A percentile compares a stretch with the other conserved stretches of the same genome.
Conservation (phyloP, 805 yeast genomes). For the Teunomyces cretensis region DNA sequence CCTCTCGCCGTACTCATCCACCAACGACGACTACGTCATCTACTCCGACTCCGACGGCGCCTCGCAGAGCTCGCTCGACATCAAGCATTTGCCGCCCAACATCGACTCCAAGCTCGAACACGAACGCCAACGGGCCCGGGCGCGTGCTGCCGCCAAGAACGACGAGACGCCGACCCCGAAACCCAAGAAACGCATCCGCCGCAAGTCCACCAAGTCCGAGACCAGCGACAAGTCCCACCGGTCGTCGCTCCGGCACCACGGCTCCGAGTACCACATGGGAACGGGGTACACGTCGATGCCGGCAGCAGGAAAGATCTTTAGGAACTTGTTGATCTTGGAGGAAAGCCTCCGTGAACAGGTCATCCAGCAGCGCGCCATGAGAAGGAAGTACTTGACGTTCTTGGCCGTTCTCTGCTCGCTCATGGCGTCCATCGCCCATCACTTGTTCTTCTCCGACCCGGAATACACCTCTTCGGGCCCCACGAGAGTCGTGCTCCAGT, state of each 20-base stretch:
- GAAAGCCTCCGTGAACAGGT: constrained; percentile 83
- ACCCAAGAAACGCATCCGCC: constrained; percentile 17
- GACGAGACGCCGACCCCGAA: constrained; percentile 21
- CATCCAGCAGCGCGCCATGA: constrained; percentile 62
- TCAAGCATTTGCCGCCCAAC: constrained; percentile 5
- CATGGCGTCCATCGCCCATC: constrained; percentile 41
- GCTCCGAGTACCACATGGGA: constrained; percentile 9
- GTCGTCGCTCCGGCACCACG: constrained; percentile 14
- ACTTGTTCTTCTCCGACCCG: constrained; percentile 30
- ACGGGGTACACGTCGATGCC: constrained; percentile 25
- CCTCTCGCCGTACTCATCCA: neutral
- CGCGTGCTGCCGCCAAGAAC: constrained; percentile 3
- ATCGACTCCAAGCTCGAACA: constrained; percentile 2
- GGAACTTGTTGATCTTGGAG: constrained; percentile 80
- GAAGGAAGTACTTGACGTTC: constrained; percentile 63
- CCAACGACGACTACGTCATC: constrained; percentile 30
- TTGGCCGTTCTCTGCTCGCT: constrained; percentile 38
- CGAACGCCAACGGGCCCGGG: constrained; percentile 7
- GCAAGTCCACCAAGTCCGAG: constrained; percentile 7
- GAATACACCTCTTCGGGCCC: constrained; percentile 25
- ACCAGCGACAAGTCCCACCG: constrained; percentile 22
- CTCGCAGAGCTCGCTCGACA: constrained; percentile 29
- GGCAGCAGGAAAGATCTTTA: constrained; percentile 70
- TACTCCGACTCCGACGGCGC: constrained; percentile 38
- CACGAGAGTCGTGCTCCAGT: constrained; percentile 44